Percentiles rank a stretch among this genome's conserved stretches.
Evolutionary conservation across 2,329 filamentous ascomycete genomes (phyloP).

Genomic region (Phyllachora maydis): DNA sequence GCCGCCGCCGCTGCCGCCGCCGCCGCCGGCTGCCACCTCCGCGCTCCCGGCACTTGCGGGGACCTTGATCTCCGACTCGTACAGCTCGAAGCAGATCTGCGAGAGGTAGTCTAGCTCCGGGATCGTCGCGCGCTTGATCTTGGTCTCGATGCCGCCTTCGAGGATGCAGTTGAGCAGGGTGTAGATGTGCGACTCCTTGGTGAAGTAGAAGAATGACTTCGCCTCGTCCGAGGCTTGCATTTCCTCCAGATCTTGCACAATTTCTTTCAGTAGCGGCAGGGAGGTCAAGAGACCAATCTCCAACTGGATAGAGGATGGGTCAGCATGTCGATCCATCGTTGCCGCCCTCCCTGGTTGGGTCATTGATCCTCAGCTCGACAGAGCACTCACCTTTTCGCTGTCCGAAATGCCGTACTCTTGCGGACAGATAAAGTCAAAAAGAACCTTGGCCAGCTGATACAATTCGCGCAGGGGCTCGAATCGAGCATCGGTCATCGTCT

Average conservation of each 20-base stretch:
- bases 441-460: constrained; percentile 79
- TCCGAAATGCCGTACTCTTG: constrained; percentile 96
- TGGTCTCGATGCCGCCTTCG: constrained; percentile 89
- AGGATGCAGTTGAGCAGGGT: constrained; percentile 95
- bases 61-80: constrained; percentile 69
- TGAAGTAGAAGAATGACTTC: constrained; percentile 97
- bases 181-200: constrained; percentile 97
- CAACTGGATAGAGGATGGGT: too few relatives aligned
- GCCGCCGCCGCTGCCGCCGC: background rate
- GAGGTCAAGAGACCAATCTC: constrained; percentile 93
- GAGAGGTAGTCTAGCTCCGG: constrained; percentile 94
- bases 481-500: constrained; percentile 63
- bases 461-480: constrained; percentile 81
- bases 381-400: constrained; percentile 47
- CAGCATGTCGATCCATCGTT: too few relatives aligned
- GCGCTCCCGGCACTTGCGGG: background rate
- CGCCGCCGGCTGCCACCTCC: too few relatives aligned
- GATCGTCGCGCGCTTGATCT: constrained; percentile 87
- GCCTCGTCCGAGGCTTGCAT: constrained; percentile 88
- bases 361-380: constrained; percentile 1
- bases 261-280: constrained; percentile 82
- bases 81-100: constrained; percentile 95
- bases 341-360: too few relatives aligned
- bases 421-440: constrained; percentile 96
- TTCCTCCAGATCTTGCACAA: constrained; percentile 90